Conservation (phyloP, 1,284 basidiomycete genomes). For the Papiliotrema nemorosa region DNA sequence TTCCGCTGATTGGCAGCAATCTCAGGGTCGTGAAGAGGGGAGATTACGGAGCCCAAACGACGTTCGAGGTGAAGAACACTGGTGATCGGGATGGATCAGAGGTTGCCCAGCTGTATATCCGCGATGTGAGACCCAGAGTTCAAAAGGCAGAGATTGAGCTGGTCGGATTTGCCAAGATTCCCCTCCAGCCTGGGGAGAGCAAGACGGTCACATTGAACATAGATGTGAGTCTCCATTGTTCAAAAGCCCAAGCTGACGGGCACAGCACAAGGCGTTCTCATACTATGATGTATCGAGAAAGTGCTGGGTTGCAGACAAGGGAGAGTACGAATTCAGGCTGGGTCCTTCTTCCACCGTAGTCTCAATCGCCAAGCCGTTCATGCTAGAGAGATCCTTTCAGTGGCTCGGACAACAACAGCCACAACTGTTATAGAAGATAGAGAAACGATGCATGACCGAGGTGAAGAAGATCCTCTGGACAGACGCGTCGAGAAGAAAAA, state of each 20-base stretch:
- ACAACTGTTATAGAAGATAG: background rate
- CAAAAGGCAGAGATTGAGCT: conserved; percentile 21
- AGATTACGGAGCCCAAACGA: conserved; percentile 17
- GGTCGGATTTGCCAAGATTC: conserved; percentile 21
- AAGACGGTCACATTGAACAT: conserved; percentile 9
- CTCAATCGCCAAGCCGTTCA: conserved; percentile 7
- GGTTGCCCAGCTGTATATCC: conserved; percentile 26
- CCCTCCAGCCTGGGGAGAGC: conserved; percentile 14
- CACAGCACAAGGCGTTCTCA: conserved; percentile 30
- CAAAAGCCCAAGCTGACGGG: background rate
- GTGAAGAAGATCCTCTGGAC: no score
- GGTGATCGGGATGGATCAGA: conserved; percentile 17
- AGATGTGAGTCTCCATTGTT: conserved; percentile 4
- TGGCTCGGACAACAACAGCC: conserved; percentile 50
- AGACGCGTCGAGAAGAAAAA: no score
- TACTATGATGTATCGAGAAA: conserved; percentile 16
- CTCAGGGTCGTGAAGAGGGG: conserved; percentile 1
- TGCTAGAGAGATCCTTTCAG: conserved; percentile 49
- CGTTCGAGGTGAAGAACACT: conserved; percentile 23
- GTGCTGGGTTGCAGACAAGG: conserved; percentile 20
- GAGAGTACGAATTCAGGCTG: conserved; percentile 22
- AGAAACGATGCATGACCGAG: no score
- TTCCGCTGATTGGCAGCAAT: conserved; percentile 2
- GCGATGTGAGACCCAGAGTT: conserved; percentile 6
- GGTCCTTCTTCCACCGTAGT: conserved; percentile 19